Conservation (phyloP, 2,329 filamentous ascomycete species). For the Teratosphaeria zuluensis region DNA sequence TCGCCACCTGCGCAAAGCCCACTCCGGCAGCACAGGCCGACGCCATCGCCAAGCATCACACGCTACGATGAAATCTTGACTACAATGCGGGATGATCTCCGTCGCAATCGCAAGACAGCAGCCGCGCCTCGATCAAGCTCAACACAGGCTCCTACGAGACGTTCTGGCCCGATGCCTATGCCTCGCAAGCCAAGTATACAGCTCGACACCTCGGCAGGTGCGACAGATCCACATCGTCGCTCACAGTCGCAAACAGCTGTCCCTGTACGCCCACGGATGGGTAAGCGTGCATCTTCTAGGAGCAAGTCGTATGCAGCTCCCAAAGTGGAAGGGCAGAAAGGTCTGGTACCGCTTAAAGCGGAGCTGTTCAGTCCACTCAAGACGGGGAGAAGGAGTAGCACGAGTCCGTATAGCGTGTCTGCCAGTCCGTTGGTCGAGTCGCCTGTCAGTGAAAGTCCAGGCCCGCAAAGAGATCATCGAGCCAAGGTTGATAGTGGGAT, state of each 20-base stretch:
- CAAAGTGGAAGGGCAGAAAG: conserved; percentile 20
- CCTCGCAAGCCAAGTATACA: conserved; percentile 8
- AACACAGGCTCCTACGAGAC: not conserved
- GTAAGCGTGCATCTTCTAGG: conserved; percentile 17
- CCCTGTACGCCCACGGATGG: conserved; percentile 17
- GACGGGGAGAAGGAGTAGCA: conserved; percentile 11
- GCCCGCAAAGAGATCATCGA: not conserved
- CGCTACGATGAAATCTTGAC: conserved; percentile 26
- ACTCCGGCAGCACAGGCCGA: conserved; percentile 4
- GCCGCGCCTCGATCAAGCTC: conserved; percentile 1
- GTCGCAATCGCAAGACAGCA: conserved; percentile 9
- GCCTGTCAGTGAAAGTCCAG: conserved; percentile 2
- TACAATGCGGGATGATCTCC: conserved; percentile 25
- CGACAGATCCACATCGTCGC: conserved; percentile 10
- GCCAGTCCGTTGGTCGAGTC: not conserved
- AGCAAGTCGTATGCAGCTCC: conserved; percentile 21
- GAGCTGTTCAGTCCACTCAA: conserved; percentile 28
- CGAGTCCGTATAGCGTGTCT: conserved; percentile 5
- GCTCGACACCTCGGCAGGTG: conserved; percentile 9
- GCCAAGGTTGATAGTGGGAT: not conserved
- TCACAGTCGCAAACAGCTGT: conserved; percentile 19
- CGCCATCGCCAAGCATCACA: conserved; percentile 9
- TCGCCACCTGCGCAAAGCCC: not conserved
- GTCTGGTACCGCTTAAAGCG: conserved; percentile 22
- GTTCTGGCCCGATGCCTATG: not conserved